A percentile compares a stretch with the other conserved stretches of the same genome.
Evolutionary conservation across 2,329 filamentous ascomycete genomes (phyloP).

Genomic region (Blastomyces percursus): DNA sequence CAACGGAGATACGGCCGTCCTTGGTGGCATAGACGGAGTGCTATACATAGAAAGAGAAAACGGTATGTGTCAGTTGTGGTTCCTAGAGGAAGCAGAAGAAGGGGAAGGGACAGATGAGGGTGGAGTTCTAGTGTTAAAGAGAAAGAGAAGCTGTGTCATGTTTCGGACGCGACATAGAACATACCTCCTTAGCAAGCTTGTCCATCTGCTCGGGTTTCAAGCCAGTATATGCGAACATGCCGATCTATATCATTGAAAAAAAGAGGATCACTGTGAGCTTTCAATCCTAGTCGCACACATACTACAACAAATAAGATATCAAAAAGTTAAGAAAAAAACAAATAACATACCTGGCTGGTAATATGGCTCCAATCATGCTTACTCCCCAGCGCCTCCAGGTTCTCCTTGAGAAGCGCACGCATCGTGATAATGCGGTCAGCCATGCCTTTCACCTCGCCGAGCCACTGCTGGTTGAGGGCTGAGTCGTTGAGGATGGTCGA

Average conservation of each 20-base stretch:
- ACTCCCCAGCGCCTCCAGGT: slow-evolving; percentile 88
- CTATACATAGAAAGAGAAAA: slow-evolving; percentile 25
- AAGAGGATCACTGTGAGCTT: not conserved
- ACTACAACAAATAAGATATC: not conserved
- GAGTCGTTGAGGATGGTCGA: slow-evolving; percentile 82
- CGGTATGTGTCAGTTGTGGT: not conserved
- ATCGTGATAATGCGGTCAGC: slow-evolving; percentile 98
- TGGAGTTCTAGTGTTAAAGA: not conserved
- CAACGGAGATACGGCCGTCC: slow-evolving; percentile 44
- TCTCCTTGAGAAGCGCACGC: slow-evolving; percentile 85
- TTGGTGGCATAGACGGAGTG: slow-evolving; percentile 97
- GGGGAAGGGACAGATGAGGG: too few species aligned
- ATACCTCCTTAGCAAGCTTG: slow-evolving; percentile 69
- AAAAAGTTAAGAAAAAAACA: not conserved
- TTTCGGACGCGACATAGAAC: slow-evolving; percentile 14
- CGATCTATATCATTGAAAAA: slow-evolving; percentile 49
- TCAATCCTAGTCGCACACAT: not conserved
- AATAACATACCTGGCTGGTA: slow-evolving; percentile 58
- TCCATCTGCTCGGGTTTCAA: slow-evolving; percentile 88
- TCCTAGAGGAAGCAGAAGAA: not conserved
- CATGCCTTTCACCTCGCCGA: slow-evolving; percentile 95
- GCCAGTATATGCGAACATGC: slow-evolving; percentile 99
- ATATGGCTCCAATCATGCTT: slow-evolving; percentile 99
- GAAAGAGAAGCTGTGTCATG: not conserved
- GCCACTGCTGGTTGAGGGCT: slow-evolving; percentile 82